phyloP scores from a whole-genome alignment of 495 filamentous ascomycete genomes.

The Neurospora sp. region DNA sequence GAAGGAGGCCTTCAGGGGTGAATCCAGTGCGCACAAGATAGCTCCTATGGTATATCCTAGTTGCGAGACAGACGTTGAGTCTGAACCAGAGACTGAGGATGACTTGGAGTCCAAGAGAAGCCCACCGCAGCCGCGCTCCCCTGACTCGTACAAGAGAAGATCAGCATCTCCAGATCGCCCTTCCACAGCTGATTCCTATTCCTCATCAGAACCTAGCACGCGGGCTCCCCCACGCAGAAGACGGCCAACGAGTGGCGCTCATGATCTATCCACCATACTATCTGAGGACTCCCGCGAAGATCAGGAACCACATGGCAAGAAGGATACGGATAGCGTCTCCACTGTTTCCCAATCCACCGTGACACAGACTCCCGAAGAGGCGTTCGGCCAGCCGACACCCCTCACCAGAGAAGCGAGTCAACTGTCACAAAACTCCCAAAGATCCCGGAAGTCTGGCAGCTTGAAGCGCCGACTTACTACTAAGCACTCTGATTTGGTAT shows the following conservation, averaged over 20 bases:
- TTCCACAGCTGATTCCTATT: slow-evolving; percentile 23
- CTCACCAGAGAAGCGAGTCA: slow-evolving; percentile 30
- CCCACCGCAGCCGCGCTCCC: slow-evolving; percentile 15
- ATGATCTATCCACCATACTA: slow-evolving; percentile 64
- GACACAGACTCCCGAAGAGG: slow-evolving; percentile 29
- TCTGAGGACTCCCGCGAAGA: slow-evolving; percentile 49
- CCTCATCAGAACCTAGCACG: slow-evolving; percentile 15
- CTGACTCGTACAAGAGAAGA: slow-evolving; percentile 14
- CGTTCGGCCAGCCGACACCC: slow-evolving; percentile 27
- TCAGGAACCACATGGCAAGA: slow-evolving; percentile 15
- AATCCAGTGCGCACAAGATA: slow-evolving; percentile 36
- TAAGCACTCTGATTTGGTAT: slow-evolving; percentile 88
- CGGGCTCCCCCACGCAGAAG: slow-evolving; percentile 28
- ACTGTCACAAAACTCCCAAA: neutral
- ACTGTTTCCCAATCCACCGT: slow-evolving; percentile 39
- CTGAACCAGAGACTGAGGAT: slow-evolving; percentile 18
- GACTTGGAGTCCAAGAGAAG: slow-evolving; percentile 9
- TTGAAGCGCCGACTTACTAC: slow-evolving; percentile 76
- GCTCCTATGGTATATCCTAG: slow-evolving; percentile 35
- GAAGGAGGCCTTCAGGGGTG: slow-evolving; percentile 45
- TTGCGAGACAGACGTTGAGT: slow-evolving; percentile 26
- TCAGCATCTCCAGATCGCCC: slow-evolving; percentile 24
- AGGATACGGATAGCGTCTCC: slow-evolving; percentile 30
- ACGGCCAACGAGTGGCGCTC: slow-evolving; percentile 52
- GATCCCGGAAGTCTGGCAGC: slow-evolving; percentile 22